Conservation (phyloP, 108 stramenopile genomes). For the Cylindrotheca fusiformis region DNA sequence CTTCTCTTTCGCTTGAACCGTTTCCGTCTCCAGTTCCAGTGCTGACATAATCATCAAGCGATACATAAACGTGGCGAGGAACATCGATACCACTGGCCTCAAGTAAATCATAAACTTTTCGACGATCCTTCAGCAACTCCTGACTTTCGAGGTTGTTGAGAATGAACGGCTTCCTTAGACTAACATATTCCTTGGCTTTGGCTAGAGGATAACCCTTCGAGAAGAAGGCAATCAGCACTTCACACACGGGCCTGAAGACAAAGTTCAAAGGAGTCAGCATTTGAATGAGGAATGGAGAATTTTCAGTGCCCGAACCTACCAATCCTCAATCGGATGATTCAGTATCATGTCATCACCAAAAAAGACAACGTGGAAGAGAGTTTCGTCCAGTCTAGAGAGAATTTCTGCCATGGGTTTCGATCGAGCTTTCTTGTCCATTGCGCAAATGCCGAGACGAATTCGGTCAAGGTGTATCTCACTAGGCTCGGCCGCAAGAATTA, state of each 20-base stretch:
- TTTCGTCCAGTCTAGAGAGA: constrained; percentile 77
- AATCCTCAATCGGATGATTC: constrained; percentile 86
- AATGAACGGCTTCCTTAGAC: constrained; percentile 83
- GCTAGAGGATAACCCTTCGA: constrained; percentile 89
- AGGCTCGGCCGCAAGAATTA: constrained; percentile 33
- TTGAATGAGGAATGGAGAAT: too few relatives aligned
- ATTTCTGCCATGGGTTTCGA: constrained; percentile 99
- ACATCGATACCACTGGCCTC: constrained; percentile 90
- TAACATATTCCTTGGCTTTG: constrained; percentile 92
- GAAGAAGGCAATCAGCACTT: constrained; percentile 96
- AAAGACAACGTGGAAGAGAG: constrained; percentile 76
- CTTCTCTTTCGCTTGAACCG: constrained; percentile 38
- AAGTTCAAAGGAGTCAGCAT: too few relatives aligned
- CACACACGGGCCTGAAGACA: constrained; percentile 71
- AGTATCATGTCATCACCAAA: constrained; percentile 93
- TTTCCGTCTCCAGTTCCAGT: constrained; percentile 65
- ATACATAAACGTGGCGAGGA: constrained; percentile 87
- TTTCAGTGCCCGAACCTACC: constrained; percentile 37
- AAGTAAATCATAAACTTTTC: constrained; percentile 91
- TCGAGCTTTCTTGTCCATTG: constrained; percentile 94
- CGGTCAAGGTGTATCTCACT: constrained; percentile 33
- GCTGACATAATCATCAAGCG: constrained; percentile 80
- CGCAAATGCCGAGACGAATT: constrained; percentile 94
- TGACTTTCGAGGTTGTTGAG: constrained; percentile 95
- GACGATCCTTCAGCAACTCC: constrained; percentile 81